Evolutionary conservation across 1,139 yeast species (phyloP), one percentile per base, ranked within the genome.

Genomic region (Scheffersomyces quercinus): DNA sequence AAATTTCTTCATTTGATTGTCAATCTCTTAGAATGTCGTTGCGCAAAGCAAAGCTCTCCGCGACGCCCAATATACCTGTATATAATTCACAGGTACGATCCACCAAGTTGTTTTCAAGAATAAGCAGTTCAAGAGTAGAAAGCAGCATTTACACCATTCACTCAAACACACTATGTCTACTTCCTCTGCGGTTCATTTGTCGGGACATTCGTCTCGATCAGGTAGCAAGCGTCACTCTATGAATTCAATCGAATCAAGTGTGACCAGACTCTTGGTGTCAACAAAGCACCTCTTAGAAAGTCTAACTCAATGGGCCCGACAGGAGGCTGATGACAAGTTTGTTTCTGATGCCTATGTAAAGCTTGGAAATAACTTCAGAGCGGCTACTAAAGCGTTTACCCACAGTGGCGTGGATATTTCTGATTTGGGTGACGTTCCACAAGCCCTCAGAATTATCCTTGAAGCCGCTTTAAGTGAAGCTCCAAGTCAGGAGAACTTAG

Each of bases 331-430:
- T 32, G 98, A 91, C 44, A 82, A 82, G 46, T 89, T 81, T 52
- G 97, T 95, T 2, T 88, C 97, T 3, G 91, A 90, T 60, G 88
- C 93, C 5, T 95, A 90, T 61, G 99, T 95, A 11, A 85, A 83
- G 52, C 75, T 95, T 32, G 99, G 99, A 0, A 93, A 93, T 60
- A 97, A 93, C 64, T 95, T 90, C 69, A 83, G 95, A 54, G 81
- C 88, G 2, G 90, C 96, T 0, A 83, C 93, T 14, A 77, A 89
- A 49, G 85, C 89, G 2, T 87, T 88, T 58, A 67, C 79, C 11
- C 73, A 73, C 37, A 82, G 86, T 1, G 90, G 90, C 0, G 79
- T 88, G 3, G 87, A 84, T 48, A 83, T 83, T 33, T 37, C 79
- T 7, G 93, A 85, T 54, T 64, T 88, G 16, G 88, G 90, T 2